Base-by-base conservation (phyloP, 345 rosid genomes). In the Erysimum cheiranthoides region DNA sequence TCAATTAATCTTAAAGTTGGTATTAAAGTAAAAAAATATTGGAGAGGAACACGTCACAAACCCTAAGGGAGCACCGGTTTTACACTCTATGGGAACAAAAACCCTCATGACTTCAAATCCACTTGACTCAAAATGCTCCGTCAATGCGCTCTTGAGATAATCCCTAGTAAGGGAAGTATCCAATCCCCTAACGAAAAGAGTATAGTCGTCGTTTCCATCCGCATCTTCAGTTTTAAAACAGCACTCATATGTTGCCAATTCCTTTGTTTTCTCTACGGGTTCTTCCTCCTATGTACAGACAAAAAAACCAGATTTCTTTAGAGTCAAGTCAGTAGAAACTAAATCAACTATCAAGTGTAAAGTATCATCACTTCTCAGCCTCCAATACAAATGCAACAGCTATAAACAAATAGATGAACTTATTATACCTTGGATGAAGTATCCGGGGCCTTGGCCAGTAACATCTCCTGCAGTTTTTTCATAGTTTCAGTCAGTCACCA, bases 121-220 rank as follows among this genome's bases (percentile, higher is more conserved):
- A 69, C 92, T 85, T n/a, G 77, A 45, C n/a, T 79, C 81, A 73
- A 92, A 92, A 69, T 83, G 92, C 39, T 83, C 82, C 14, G 51
- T 50, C 66, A 92, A 78, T 47, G 84, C 21, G 30, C 42, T 68
- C 76, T 79, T 87, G 46, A 83, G 61, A 85, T 84, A 77, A 28
- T 90, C 89, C 72, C 81, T 85, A 8, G 80, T 78, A 39, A 43
- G 62, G 32, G 81, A 76, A 17, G 46, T 59, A 68, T 90, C 88
- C 66, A 92, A 85, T 16, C 93, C 90, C 25, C 1, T 21, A 0
- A 21, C 1, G 25, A 21, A 1, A 21, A 21, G 25, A 21, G 25
- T 21, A 21, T 21, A 21, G 25, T 21, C 25, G 25, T 21, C 25
- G 31, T 76, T 68, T 36, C 65, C 50, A 2, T 78, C 85, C n/a